Evolutionary conservation across 345 rosid genomes (phyloP).

Genomic region (Populus tremula): DNA sequence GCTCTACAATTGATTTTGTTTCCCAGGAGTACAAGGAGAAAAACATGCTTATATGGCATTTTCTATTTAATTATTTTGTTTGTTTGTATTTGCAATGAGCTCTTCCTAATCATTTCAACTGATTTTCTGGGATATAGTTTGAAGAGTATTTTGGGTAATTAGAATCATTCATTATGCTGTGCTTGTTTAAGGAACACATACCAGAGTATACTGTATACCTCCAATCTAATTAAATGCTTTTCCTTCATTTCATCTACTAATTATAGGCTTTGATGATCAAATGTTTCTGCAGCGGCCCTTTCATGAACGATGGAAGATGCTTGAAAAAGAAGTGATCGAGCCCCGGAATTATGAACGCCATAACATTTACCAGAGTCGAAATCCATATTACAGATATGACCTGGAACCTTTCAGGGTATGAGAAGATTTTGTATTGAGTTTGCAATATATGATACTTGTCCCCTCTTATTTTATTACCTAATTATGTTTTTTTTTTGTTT

Average conservation of each 20-base stretch:
- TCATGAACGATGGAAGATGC: slow-evolving; percentile 93
- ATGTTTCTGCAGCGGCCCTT: slow-evolving; percentile 78
- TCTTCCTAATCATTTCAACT: not conserved
- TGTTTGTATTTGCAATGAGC: not conserved
- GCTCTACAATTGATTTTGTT: not conserved
- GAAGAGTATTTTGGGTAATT: not conserved
- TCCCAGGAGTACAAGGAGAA: not conserved
- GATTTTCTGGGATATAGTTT: not conserved
- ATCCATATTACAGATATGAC: slow-evolving; percentile 82
- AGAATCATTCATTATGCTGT: not conserved
- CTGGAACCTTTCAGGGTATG: slow-evolving; percentile 95
- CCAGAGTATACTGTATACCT: not conserved
- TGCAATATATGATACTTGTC: not conserved
- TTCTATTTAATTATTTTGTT: not conserved
- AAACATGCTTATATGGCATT: not conserved
- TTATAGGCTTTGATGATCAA: slow-evolving; percentile 4
- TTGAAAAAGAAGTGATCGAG: slow-evolving; percentile 88
- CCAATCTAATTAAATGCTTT: not conserved
- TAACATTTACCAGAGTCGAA: slow-evolving; percentile 56
- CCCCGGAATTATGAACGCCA: slow-evolving; percentile 90
- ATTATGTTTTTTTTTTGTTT: slow-evolving; percentile 1
- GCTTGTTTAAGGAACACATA: not conserved
- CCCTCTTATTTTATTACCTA: slow-evolving; percentile 11
- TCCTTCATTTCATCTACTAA: slow-evolving; percentile 21
- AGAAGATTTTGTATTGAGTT: slow-evolving; percentile 6